Percentiles rank a stretch among this genome's conserved stretches.
Evolutionary conservation across 768 basidiomycete genomes (phyloP).

Genomic region (Russula lepida): DNA sequence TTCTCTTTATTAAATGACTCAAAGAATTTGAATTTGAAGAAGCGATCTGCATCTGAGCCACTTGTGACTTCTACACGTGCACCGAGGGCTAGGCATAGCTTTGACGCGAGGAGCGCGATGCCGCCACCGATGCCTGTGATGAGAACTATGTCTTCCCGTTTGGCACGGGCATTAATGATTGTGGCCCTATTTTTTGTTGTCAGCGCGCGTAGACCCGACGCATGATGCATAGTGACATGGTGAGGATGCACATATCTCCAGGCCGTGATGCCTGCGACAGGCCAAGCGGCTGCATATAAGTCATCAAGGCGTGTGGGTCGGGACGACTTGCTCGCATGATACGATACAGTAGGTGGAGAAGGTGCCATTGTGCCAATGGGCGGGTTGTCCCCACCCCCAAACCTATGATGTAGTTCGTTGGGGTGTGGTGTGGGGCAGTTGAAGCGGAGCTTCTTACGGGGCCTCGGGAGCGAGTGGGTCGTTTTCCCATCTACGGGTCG

Average conservation of each 20-base stretch:
- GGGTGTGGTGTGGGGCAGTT: not conserved
- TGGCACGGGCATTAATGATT: constrained; percentile 54
- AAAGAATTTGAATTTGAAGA: too few relatives aligned
- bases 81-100: constrained; percentile 66
- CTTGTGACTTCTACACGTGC: constrained; percentile 81
- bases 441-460: constrained; percentile 33
- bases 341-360: constrained; percentile 72
- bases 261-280: constrained; percentile 68
- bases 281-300: constrained; percentile 67
- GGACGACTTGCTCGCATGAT: constrained; percentile 57
- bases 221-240: not conserved
- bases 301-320: constrained; percentile 59
- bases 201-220: constrained; percentile 11
- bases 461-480: constrained; percentile 59
- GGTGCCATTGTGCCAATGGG: constrained; percentile 61
- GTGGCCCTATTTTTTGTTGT: constrained; percentile 42
- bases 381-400: constrained; percentile 45
- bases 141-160: constrained; percentile 60
- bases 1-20: too few relatives aligned
- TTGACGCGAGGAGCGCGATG: constrained; percentile 68
- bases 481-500: constrained; percentile 68
- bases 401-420: constrained; percentile 27
- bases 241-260: constrained; percentile 51
- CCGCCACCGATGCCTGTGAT: constrained; percentile 82
- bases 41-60: constrained; percentile 56